phyloP scores from a whole-genome alignment of 1,284 basidiomycete genomes.

The Golubevia sp. region DNA sequence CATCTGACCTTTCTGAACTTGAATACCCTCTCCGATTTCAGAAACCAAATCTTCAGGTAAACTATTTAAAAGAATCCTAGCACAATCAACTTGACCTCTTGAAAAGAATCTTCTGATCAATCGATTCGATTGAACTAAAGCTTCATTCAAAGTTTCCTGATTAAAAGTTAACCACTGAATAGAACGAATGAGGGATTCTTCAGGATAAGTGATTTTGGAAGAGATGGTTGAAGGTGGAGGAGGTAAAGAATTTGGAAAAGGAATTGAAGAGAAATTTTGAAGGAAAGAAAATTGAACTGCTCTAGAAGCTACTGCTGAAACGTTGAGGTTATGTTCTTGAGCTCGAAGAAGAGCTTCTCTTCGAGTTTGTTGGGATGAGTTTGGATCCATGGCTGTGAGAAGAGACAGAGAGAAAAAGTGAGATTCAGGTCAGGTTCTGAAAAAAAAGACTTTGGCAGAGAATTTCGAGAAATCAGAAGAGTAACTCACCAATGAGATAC shows the following conservation, averaged over 20 bases:
- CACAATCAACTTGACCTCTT: slow-evolving; percentile 45
- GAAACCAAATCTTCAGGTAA: slow-evolving; percentile 41
- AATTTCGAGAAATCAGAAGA: no score
- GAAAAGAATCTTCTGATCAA: slow-evolving; percentile 44
- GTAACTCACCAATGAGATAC: slow-evolving; percentile 33
- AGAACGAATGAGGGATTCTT: slow-evolving; percentile 41
- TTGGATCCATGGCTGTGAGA: slow-evolving; percentile 25
- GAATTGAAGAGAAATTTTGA: slow-evolving; percentile 22
- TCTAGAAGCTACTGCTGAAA: slow-evolving; percentile 48
- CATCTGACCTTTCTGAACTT: slow-evolving; percentile 31
- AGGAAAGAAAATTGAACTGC: slow-evolving; percentile 44
- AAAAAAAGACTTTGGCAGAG: no score
- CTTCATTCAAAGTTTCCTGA: slow-evolving; percentile 35
- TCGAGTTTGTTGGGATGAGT: slow-evolving; percentile 33
- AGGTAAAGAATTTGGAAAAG: neutral
- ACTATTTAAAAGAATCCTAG: slow-evolving; percentile 38
- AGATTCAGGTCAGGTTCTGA: neutral
- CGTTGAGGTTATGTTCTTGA: slow-evolving; percentile 44
- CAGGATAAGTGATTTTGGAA: slow-evolving; percentile 13
- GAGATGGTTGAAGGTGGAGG: slow-evolving; percentile 7
- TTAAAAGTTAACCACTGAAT: slow-evolving; percentile 56
- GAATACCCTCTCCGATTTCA: slow-evolving; percentile 13
- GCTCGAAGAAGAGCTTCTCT: slow-evolving; percentile 42
- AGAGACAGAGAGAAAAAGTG: slow-evolving; percentile 1
- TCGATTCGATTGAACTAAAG: slow-evolving; percentile 43